Evolutionary conservation across 371 early-diverging fungal genomes (phyloP).

Genomic region (Dipsacomyces acuminosporus): DNA sequence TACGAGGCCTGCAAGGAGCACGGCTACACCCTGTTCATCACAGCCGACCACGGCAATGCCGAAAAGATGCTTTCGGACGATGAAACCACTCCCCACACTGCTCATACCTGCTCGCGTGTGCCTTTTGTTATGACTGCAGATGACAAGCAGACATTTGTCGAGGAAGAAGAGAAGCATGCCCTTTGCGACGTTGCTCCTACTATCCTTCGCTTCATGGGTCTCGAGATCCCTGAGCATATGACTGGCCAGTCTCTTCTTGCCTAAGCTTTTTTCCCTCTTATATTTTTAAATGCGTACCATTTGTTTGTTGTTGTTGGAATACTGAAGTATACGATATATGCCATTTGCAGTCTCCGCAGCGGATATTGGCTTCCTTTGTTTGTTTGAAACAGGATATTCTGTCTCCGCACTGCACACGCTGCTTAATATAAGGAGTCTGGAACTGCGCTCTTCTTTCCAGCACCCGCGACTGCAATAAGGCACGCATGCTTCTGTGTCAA

Average conservation of each 20-base stretch:
- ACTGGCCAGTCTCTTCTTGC: constrained; percentile 63
- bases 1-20: constrained; percentile 85
- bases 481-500: too few species aligned
- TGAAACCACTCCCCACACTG: constrained; percentile 85
- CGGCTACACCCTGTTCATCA: constrained; percentile 92
- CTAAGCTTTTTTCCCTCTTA: too few species aligned
- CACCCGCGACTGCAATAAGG: too few species aligned
- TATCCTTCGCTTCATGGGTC: constrained; percentile 86
- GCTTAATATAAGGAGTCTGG: too few species aligned
- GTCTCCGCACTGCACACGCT: too few species aligned
- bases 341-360: too few species aligned
- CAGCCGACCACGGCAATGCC: constrained; percentile 99
- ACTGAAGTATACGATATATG: too few species aligned
- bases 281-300: too few species aligned
- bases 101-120: constrained; percentile 91
- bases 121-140: constrained; percentile 86
- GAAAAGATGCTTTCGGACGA: constrained; percentile 96
- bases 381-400: too few species aligned
- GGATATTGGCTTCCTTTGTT: too few species aligned
- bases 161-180: constrained; percentile 55
- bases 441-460: too few species aligned
- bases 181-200: constrained; percentile 99
- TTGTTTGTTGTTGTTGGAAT: too few species aligned
- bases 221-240: constrained; percentile 94
- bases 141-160: constrained; percentile 47